phyloP scores from a whole-genome alignment of 768 basidiomycete species.

The Panellus pusillus region DNA sequence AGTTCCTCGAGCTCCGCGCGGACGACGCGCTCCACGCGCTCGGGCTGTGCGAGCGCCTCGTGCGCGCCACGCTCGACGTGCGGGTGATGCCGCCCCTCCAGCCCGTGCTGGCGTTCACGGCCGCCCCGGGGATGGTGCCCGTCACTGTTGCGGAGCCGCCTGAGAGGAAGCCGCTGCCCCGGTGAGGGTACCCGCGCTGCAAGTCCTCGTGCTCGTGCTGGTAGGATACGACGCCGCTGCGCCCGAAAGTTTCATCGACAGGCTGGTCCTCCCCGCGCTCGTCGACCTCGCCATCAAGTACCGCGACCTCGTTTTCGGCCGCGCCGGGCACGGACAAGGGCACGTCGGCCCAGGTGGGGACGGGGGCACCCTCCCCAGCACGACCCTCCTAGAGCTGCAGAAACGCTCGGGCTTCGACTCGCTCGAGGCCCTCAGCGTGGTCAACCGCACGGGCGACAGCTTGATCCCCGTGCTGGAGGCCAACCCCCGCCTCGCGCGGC shows the following conservation, averaged over 20 bases:
- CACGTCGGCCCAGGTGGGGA: neutral
- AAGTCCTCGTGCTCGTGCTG: slow-evolving; percentile 3
- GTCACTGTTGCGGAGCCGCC: neutral
- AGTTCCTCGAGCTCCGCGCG: slow-evolving; percentile 1
- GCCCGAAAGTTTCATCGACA: slow-evolving; percentile 8
- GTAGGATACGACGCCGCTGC: slow-evolving; percentile 1
- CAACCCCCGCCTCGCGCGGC: slow-evolving; percentile 5
- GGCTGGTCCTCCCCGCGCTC: slow-evolving; percentile 8
- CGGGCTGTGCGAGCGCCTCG: neutral
- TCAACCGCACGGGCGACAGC: neutral
- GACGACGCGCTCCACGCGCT: slow-evolving; percentile 13
- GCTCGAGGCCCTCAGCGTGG: slow-evolving; percentile 3
- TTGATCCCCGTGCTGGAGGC: slow-evolving; percentile 7
- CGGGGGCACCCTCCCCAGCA: neutral
- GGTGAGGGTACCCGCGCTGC: slow-evolving; percentile 4
- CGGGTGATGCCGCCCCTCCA: neutral
- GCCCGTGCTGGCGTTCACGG: neutral
- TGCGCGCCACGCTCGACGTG: slow-evolving; percentile 4
- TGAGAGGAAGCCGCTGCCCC: neutral
- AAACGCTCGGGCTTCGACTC: slow-evolving; percentile 10
- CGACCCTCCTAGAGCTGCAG: slow-evolving; percentile 5
- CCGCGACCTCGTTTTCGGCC: neutral
- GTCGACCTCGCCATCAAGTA: neutral
- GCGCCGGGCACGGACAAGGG: no score
- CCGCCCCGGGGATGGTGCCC: no score